Conservation (phyloP, 2,329 filamentous ascomycete genomes). For the Epichloe glyceriae region DNA sequence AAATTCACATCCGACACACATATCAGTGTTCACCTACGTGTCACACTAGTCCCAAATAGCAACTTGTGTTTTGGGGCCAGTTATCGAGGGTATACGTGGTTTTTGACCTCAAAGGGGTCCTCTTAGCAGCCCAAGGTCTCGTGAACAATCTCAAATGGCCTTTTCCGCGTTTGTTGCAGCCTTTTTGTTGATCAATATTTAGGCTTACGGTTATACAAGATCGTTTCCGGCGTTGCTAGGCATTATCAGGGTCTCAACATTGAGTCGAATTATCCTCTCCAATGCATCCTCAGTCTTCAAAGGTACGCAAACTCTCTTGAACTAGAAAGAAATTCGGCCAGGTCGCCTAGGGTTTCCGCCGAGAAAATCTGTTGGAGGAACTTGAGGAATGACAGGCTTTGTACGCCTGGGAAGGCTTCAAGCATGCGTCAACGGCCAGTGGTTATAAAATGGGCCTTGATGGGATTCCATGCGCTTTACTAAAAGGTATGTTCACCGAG, state of each 20-base stretch:
- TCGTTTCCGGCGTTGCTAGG: not conserved
- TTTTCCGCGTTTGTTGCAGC: not conserved
- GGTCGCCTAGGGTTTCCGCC: not conserved
- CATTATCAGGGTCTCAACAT: not conserved
- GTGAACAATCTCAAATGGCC: not conserved
- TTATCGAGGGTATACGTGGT: not conserved
- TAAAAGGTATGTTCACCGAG: conserved; percentile 5
- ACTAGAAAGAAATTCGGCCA: not conserved
- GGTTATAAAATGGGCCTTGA: not conserved
- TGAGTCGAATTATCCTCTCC: not conserved
- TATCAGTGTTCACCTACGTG: not conserved
- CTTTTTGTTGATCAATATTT: not conserved
- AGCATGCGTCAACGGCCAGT: not conserved
- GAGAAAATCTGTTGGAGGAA: not conserved
- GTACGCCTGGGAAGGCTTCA: not conserved
- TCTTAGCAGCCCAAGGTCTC: no score
- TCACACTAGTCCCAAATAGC: not conserved
- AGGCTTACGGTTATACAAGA: not conserved
- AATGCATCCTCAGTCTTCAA: conserved; percentile 6
- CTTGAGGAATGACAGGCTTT: not conserved
- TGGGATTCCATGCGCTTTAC: not conserved
- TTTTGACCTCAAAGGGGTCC: not conserved
- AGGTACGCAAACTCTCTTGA: conserved; percentile 1
- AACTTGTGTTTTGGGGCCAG: not conserved
- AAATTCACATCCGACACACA: not conserved